Evolutionary conservation across 345 rosid genomes (phyloP).

Genomic region (Sonneratia alba): DNA sequence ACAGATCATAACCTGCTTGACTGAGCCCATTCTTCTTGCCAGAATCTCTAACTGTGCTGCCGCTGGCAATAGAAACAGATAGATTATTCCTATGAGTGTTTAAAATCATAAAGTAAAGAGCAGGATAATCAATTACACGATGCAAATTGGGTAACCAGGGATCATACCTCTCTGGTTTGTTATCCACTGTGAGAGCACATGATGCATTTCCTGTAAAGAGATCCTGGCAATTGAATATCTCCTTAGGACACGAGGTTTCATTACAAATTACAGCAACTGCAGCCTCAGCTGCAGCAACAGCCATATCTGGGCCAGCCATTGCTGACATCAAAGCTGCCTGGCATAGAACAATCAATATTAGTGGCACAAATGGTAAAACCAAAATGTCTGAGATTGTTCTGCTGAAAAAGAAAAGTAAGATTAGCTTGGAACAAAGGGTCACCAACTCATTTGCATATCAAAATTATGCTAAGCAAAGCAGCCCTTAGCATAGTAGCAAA

Average conservation of each 20-base stretch:
- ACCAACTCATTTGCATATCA: background rate
- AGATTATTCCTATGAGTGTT: background rate
- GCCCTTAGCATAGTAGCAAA: background rate
- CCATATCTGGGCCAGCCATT: conserved; percentile 48
- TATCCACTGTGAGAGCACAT: conserved; percentile 5
- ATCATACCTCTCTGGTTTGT: conserved; percentile 28
- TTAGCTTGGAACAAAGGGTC: background rate
- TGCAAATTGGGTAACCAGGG: background rate
- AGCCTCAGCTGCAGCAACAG: conserved; percentile 76
- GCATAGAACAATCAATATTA: conserved; percentile 12
- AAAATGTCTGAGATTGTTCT: background rate
- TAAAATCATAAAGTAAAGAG: background rate
- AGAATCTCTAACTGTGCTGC: conserved; percentile 25
- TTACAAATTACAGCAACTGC: conserved; percentile 70
- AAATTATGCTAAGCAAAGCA: background rate
- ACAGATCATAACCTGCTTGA: conserved; percentile 6
- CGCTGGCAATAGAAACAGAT: conserved; percentile 23
- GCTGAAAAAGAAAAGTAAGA: background rate
- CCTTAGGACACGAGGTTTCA: conserved; percentile 64
- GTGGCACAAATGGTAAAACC: background rate
- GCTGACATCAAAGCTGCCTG: conserved; percentile 58
- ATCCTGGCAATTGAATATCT: conserved; percentile 40
- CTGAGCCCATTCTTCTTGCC: conserved; percentile 26
- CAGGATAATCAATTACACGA: background rate
- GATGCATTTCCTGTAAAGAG: conserved; percentile 6